Evolutionary conservation across 495 filamentous ascomycete genomes (phyloP), one percentile per base, ranked within the genome.

Genomic region (Zalerion maritima): DNA sequence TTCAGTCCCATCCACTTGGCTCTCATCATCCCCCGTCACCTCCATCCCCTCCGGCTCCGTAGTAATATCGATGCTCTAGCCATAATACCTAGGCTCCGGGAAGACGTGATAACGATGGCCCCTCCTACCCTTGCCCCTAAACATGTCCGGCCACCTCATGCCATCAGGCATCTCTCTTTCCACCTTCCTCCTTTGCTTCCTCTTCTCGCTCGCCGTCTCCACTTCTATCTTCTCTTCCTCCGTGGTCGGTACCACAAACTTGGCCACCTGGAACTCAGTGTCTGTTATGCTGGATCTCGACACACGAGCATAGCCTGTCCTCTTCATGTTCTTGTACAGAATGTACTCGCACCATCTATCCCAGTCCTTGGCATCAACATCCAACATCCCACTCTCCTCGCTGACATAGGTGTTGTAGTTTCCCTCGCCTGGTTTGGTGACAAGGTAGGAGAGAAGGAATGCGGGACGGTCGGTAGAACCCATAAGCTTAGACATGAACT

Each of bases 341-440:
- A 99, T 89, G 46, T 99, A 99, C 61, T 99, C 89, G 58, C 91
- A 99, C 91, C 91, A 99, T 33, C 91, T 60, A 54, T 97, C 89
- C 84, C 83, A 93, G 46, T 99, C 91, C 9, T 63, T 77, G 6
- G 74, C 69, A 42, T 99, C 91, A 29, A 99, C 89, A 45, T 99
- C 91, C 41, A 78, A 74, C 91, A 99, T 99, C 13, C 81, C 78
- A 34, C 78, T 87, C 26, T 60, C 47, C 14, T 87, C 72, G 25
- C 81, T 78, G 16, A 99, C 91, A 45, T 93, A 96, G 1, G 74
- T 93, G 51, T 96, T 91, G 61, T 99, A 99, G 47, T 96, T 96
- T 14, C 91, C 91, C 58, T 93, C 60, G 20, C 75, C 64, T 0
- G 91, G 91, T 49, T 76, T 80, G 6, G 81, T 92, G 26, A 96